These are phyloP conservation scores for Cutaneotrichosporon daszewskae DNA, from an alignment of 1,284 basidiomycete genomes.

Conservation along the genomic window DNA sequence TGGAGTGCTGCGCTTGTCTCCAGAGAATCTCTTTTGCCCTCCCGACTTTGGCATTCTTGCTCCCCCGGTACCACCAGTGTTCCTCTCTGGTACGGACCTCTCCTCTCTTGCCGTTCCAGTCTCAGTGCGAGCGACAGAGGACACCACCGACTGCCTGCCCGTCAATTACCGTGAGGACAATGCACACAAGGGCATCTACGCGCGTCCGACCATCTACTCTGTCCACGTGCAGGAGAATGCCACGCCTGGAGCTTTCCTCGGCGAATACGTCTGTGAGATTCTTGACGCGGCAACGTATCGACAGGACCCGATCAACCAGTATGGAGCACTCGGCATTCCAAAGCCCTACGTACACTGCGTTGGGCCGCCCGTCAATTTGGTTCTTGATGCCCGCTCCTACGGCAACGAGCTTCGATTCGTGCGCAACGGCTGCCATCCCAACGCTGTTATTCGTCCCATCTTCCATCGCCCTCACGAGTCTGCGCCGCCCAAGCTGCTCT, in stretches of 20 bases:
- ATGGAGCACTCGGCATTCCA: slow-evolving; percentile 51
- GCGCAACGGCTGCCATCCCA: slow-evolving; percentile 79
- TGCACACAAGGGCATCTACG: slow-evolving; percentile 26
- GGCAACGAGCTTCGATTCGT: slow-evolving; percentile 71
- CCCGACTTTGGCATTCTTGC: slow-evolving; percentile 51
- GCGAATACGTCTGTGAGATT: slow-evolving; percentile 44
- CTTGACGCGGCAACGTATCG: slow-evolving; percentile 39
- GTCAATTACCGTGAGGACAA: slow-evolving; percentile 32
- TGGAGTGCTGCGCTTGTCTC: slow-evolving; percentile 30
- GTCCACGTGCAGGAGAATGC: slow-evolving; percentile 34
- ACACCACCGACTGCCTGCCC: slow-evolving; percentile 35
- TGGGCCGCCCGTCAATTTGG: slow-evolving; percentile 71
- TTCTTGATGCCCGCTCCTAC: slow-evolving; percentile 74
- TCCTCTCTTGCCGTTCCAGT: slow-evolving; percentile 21
- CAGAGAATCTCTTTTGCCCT: slow-evolving; percentile 27
- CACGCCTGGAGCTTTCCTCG: slow-evolving; percentile 32
- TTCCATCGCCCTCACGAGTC: slow-evolving; percentile 44
- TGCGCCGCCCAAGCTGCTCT: slow-evolving; percentile 54
- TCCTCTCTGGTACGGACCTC: slow-evolving; percentile 31
- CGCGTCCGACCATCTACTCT: slow-evolving; percentile 42
- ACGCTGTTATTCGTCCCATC: slow-evolving; percentile 76
- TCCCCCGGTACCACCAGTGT: slow-evolving; percentile 43
- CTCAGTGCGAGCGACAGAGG: slow-evolving; percentile 28
- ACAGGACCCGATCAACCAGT: slow-evolving; percentile 54
- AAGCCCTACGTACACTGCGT: slow-evolving; percentile 71